Conservation (phyloP, 805 yeast species). For the Ogataea trehalophila region DNA sequence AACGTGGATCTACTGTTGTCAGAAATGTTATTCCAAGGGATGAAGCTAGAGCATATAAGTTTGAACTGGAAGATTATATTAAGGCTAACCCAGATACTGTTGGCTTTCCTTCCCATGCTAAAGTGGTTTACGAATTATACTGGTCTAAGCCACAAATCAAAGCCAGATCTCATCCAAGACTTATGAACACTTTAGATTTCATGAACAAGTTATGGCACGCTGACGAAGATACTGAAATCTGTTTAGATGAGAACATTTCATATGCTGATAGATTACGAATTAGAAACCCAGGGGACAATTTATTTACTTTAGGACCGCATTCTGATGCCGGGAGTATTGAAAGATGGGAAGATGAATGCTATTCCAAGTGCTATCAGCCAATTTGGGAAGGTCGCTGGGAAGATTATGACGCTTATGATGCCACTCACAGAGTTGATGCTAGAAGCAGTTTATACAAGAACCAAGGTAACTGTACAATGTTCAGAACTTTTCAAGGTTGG, state of each 20-base stretch:
- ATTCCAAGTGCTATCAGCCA: slow-evolving; percentile 29
- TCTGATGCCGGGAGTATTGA: slow-evolving; percentile 39
- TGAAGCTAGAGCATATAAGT: slow-evolving; percentile 17
- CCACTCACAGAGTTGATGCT: slow-evolving; percentile 32
- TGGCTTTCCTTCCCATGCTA: slow-evolving; percentile 25
- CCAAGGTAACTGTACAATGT: slow-evolving; percentile 20
- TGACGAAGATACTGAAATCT: slow-evolving; percentile 16
- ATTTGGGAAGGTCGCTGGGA: slow-evolving; percentile 40
- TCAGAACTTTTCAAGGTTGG: slow-evolving; percentile 44
- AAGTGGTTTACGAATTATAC: slow-evolving; percentile 28
- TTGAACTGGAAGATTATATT: slow-evolving; percentile 24
- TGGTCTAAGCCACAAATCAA: slow-evolving; percentile 37
- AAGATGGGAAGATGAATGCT: slow-evolving; percentile 41
- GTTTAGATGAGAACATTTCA: slow-evolving; percentile 27
- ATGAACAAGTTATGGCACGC: slow-evolving; percentile 8
- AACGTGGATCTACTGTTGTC: slow-evolving; percentile 29
- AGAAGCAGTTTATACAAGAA: slow-evolving; percentile 31
- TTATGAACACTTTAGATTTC: slow-evolving; percentile 22
- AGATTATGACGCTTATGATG: slow-evolving; percentile 37
- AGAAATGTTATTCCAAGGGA: slow-evolving; percentile 27
- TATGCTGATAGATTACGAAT: slow-evolving; percentile 41
- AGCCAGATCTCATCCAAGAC: slow-evolving; percentile 35
- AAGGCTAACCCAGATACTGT: slow-evolving; percentile 27
- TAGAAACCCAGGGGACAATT: slow-evolving; percentile 33
- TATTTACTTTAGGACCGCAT: slow-evolving; percentile 34